phyloP scores from a whole-genome alignment of 257 asterid species.

The Solanum peruvianum region DNA sequence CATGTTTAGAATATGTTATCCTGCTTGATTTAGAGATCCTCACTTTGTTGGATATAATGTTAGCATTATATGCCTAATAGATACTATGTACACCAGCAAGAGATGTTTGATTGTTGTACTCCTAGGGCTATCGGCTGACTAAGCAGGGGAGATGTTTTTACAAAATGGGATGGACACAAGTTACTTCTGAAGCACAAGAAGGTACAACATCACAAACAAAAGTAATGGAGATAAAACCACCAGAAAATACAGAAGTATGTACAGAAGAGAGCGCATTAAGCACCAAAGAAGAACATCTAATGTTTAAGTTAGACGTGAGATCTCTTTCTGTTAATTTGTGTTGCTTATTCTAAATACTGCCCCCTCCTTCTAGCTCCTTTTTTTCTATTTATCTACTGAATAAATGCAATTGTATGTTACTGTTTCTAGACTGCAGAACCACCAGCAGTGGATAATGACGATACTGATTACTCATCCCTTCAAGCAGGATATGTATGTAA shows the following conservation, averaged over 20 bases:
- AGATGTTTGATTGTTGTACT: not conserved
- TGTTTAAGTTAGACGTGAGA: conserved; percentile 64
- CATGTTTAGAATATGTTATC: not conserved
- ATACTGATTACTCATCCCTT: conserved; percentile 36
- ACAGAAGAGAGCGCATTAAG: conserved; percentile 3
- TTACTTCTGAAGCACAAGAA: conserved; percentile 40
- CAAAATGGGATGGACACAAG: conserved; percentile 65
- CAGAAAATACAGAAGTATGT: conserved; percentile 14
- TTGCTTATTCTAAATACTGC: not conserved
- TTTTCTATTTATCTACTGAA: too few species aligned
- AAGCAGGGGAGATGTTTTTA: conserved; percentile 49
- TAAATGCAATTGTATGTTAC: too few species aligned
- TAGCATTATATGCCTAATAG: not conserved
- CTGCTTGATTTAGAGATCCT: not conserved
- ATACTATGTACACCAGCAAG: not conserved
- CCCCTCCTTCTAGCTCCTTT: not conserved
- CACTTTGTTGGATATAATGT: not conserved
- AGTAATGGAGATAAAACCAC: conserved; percentile 41
- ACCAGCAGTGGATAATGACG: conserved; percentile 28
- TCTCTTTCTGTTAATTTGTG: not conserved
- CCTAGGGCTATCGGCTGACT: conserved; percentile 66
- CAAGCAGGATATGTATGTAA: conserved; percentile 59
- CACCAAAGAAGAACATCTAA: conserved; percentile 25
- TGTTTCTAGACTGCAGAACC: conserved; percentile 41
- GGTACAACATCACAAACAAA: conserved; percentile 55